These are phyloP conservation scores for Phytophthora chlamydospora DNA, from an alignment of 352 stramenopile genomes.

Conservation along the genomic window DNA sequence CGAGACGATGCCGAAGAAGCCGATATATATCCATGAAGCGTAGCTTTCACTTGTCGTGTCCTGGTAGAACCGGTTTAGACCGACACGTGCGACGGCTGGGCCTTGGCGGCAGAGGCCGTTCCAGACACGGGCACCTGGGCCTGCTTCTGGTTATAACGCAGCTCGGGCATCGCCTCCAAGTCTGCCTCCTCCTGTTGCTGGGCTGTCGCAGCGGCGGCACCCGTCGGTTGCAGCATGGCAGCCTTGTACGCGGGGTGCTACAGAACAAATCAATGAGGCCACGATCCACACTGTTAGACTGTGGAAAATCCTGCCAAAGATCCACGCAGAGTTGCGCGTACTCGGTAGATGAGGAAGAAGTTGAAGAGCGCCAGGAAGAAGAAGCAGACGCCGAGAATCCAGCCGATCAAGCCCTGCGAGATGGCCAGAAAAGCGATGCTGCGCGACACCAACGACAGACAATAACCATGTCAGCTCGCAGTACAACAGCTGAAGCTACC, in stretches of 20 bases:
- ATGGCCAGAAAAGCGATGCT: slow-evolving; percentile 85
- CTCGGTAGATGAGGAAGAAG: slow-evolving; percentile 87
- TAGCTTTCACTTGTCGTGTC: slow-evolving; percentile 28
- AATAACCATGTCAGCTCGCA: slow-evolving; percentile 10
- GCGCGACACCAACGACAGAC: slow-evolving; percentile 9
- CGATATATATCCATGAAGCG: slow-evolving; percentile 44
- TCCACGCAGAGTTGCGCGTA: slow-evolving; percentile 41
- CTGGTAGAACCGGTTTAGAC: slow-evolving; percentile 41
- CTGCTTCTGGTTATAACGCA: slow-evolving; percentile 80
- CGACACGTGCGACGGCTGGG: slow-evolving; percentile 65
- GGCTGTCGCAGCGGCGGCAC: slow-evolving; percentile 18
- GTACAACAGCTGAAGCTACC: not conserved
- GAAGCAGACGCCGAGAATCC: slow-evolving; percentile 76
- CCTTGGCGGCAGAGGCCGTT: slow-evolving; percentile 41
- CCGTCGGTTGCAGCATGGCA: slow-evolving; percentile 68
- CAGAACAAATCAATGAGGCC: slow-evolving; percentile 4
- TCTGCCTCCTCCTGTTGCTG: slow-evolving; percentile 64
- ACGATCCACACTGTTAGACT: slow-evolving; percentile 7
- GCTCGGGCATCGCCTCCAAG: slow-evolving; percentile 76
- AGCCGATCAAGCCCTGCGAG: slow-evolving; percentile 82
- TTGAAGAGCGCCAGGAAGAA: slow-evolving; percentile 82
- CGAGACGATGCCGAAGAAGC: slow-evolving; percentile 31
- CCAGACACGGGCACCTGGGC: slow-evolving; percentile 31
- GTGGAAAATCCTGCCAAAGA: slow-evolving; percentile 11
- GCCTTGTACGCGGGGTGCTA: slow-evolving; percentile 84